These are phyloP conservation scores for Solanum etuberosum DNA, from an alignment of 257 asterid genomes.

Conservation along the genomic window DNA sequence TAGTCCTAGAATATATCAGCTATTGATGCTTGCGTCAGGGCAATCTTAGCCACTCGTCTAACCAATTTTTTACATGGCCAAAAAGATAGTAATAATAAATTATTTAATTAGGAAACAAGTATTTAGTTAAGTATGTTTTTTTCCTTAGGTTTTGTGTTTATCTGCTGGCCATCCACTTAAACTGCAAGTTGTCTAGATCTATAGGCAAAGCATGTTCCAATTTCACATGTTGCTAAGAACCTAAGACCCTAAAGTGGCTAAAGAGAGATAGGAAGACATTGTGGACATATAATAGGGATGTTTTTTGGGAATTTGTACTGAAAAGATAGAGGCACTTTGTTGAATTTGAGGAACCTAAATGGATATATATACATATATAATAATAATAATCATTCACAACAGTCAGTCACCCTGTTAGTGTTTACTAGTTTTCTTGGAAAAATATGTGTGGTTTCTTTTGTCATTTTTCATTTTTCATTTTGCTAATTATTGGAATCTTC, in stretches of 20 bases:
- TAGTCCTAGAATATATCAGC: background rate
- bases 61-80: background rate
- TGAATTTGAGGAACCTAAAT: background rate
- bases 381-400: background rate
- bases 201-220: slow-evolving; percentile 13
- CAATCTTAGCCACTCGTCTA: background rate
- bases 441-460: slow-evolving; percentile 14
- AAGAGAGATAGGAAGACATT: background rate
- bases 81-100: background rate
- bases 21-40: background rate
- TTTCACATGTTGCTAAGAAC: slow-evolving; percentile 15
- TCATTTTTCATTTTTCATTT: slow-evolving; percentile 28
- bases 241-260: background rate
- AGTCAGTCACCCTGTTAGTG: background rate
- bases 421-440: background rate
- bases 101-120: background rate
- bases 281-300: background rate
- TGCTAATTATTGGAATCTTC: slow-evolving; percentile 33
- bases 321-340: slow-evolving; percentile 10
- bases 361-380: background rate
- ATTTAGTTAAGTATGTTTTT: background rate
- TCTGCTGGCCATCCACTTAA: background rate
- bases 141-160: background rate
- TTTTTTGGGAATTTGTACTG: background rate
- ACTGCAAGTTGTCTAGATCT: background rate